Evolutionary conservation across 2,329 filamentous ascomycete species (phyloP).

Genomic region (Stagonosporopsis vannaccii): DNA sequence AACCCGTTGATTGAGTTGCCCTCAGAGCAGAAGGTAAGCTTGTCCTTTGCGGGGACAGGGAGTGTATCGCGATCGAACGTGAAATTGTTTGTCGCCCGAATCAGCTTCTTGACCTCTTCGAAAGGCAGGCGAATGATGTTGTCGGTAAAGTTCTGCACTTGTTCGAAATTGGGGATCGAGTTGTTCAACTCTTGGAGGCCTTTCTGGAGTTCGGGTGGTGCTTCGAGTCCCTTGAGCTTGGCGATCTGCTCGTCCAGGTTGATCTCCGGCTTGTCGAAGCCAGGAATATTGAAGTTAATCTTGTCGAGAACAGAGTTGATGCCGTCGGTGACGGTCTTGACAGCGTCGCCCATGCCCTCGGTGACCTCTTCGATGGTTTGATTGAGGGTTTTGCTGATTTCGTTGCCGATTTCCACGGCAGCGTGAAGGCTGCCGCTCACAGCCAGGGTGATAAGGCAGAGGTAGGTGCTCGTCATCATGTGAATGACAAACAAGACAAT

Average conservation of each 20-base stretch:
- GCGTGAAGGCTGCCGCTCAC: constrained; percentile 80
- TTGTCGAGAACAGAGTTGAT: constrained; percentile 52
- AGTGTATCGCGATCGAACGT: constrained; percentile 80
- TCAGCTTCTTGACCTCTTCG: constrained; percentile 74
- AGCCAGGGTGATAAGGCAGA: constrained; percentile 86
- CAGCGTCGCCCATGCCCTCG: constrained; percentile 54
- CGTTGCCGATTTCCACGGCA: constrained; percentile 68
- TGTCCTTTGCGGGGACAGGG: constrained; percentile 82
- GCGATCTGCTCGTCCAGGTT: constrained; percentile 71
- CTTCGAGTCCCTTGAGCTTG: constrained; percentile 72
- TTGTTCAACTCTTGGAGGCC: constrained; percentile 76
- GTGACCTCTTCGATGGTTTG: constrained; percentile 67
- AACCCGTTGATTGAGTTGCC: constrained; percentile 83
- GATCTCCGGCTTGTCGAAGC: constrained; percentile 60
- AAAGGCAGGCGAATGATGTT: constrained; percentile 80
- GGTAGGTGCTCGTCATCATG: constrained; percentile 87
- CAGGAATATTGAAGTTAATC: constrained; percentile 52
- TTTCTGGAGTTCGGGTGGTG: constrained; percentile 72
- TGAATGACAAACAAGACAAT: constrained; percentile 93
- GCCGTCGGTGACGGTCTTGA: constrained; percentile 42
- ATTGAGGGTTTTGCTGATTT: constrained; percentile 68
- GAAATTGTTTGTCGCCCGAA: constrained; percentile 76
- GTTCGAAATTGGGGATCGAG: constrained; percentile 80
- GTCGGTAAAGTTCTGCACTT: constrained; percentile 84
- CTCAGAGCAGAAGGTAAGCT: constrained; percentile 86